Evolutionary conservation across 2,329 filamentous ascomycete species (phyloP).

Genomic region (Monilinia laxa): DNA sequence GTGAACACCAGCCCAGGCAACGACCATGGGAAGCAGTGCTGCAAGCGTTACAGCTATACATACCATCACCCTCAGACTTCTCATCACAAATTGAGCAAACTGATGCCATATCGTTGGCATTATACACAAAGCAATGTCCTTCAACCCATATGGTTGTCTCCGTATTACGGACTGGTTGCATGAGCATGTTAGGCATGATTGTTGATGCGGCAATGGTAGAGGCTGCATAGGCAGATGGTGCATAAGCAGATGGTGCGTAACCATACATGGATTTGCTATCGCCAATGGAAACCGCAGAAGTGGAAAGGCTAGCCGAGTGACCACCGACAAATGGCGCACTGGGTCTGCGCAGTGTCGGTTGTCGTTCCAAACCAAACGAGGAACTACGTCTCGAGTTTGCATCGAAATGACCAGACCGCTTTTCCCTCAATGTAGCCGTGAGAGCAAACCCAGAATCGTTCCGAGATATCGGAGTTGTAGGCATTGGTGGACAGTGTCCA

Average conservation of each 20-base stretch:
- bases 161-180: conserved; percentile 76
- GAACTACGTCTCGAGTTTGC: conserved; percentile 78
- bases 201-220: conserved; percentile 85
- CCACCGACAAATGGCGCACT: conserved; percentile 72
- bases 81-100: conserved; percentile 76
- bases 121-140: conserved; percentile 75
- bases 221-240: conserved; percentile 79
- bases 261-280: conserved; percentile 49
- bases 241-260: conserved; percentile 81
- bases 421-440: conserved; percentile 83
- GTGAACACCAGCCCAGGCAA: conserved; percentile 60
- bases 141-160: conserved; percentile 82
- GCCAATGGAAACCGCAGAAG: conserved; percentile 52
- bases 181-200: conserved; percentile 80
- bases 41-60: conserved; percentile 72
- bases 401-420: conserved; percentile 88
- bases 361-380: conserved; percentile 80
- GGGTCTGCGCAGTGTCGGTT: conserved; percentile 65
- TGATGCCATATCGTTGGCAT: conserved; percentile 56
- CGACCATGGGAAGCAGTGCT: conserved; percentile 56
- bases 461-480: conserved; percentile 76
- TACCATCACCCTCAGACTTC: conserved; percentile 62
- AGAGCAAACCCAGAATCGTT: conserved; percentile 91
- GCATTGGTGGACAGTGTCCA: conserved; percentile 70
- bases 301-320: conserved; percentile 65